Evolutionary conservation across 441 rosid species (phyloP), one percentile per base, ranked within the genome.

Genomic region (Cnidoscolus chayamansa): DNA sequence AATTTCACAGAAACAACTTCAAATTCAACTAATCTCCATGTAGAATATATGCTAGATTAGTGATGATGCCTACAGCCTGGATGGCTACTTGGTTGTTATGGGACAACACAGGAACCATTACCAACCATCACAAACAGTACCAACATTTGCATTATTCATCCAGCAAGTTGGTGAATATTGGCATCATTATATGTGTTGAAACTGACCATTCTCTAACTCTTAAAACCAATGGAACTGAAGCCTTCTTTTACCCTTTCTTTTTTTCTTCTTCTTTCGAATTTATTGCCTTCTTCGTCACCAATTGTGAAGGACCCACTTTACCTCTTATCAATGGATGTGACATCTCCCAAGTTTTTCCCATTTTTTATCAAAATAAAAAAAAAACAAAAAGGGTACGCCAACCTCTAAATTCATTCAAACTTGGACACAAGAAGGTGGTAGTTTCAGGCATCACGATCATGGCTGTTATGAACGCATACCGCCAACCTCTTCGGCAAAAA

Each of bases 41-140:
- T 45, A 32, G 11, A 16, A 60, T 16, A 60, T 15, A 3, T 48
- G 17, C 17, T 6, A 30, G 57, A 55, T 59, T 54, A n/a, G n/a
- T n/a, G 10, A 40, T 74, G 69, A 25, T 51, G 74, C 66, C 55
- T 47, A 76, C 83, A 78, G 83, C 68, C 76, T 77, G 85, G 82
- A 73, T 60, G 20, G 25, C 11, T 73, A 13, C 45, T 31, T 48
- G 6, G 78, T 64, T 31, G 54, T 58, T 54, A 35, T 58, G 72
- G 47, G 55, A 62, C 61, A 68, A 65, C 65, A 57, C 72, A 48
- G 65, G 56, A 63, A 56, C 55, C 71, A 63, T 66, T 47, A 72
- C 80, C 86, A 73, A 77, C 83, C 76, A 68, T 67, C 43, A 70
- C 77, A 71, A 75, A 67, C 71, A 15, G 37, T 37, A 53, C 56